Conservation (phyloP, 768 basidiomycete species). For the Russula abietina region DNA sequence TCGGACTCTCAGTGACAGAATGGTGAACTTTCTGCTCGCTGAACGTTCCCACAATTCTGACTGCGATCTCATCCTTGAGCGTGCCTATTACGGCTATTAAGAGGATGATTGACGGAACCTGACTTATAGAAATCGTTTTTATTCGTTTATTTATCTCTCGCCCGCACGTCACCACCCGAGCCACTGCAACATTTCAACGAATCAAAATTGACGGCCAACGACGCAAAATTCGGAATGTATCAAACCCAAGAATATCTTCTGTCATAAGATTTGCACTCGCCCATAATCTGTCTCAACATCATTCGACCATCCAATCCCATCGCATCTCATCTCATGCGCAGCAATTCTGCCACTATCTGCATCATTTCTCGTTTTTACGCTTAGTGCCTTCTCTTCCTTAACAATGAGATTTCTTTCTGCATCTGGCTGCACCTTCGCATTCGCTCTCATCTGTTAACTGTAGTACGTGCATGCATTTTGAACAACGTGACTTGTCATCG, state of each 20-base stretch:
- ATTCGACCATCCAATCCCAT: conserved; percentile 16
- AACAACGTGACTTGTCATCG: conserved; percentile 5
- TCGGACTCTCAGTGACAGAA: conserved; percentile 45
- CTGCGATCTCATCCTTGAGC: conserved; percentile 35
- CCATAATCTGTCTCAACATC: conserved; percentile 19
- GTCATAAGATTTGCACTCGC: conserved; percentile 13
- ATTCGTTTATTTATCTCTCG: conserved; percentile 20
- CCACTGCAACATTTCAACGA: conserved; percentile 22
- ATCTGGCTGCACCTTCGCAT: conserved; percentile 11
- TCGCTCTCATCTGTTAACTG: conserved; percentile 13
- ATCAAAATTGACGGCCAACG: background rate
- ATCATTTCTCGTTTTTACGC: conserved; percentile 22
- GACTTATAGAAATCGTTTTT: conserved; percentile 19
- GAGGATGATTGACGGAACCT: conserved; percentile 4
- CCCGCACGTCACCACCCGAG: conserved; percentile 8
- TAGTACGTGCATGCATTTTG: background rate
- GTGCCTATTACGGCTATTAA: conserved; percentile 51
- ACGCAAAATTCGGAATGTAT: conserved; percentile 20
- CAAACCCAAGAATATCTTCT: conserved; percentile 20
- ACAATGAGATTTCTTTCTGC: conserved; percentile 10
- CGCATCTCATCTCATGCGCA: conserved; percentile 20
- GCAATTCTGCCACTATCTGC: conserved; percentile 22
- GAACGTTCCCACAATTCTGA: conserved; percentile 1
- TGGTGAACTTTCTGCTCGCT: conserved; percentile 35
- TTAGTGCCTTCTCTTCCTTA: conserved; percentile 5